Evolutionary conservation across 352 stramenopile genomes (phyloP).

Genomic region (Phytophthora ohioensis): DNA sequence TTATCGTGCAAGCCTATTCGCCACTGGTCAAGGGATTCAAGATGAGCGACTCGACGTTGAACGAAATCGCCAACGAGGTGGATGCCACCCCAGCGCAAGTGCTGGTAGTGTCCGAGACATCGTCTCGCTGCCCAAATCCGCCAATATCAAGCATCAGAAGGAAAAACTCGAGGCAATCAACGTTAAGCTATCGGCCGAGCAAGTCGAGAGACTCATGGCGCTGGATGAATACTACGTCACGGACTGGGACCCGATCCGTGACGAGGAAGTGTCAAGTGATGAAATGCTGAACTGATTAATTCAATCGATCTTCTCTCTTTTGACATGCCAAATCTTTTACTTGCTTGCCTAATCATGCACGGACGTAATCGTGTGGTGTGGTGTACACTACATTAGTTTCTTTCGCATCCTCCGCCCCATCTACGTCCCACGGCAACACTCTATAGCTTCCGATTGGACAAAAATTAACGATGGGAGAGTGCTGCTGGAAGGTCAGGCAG

Average conservation of each 20-base stretch:
- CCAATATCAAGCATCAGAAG: constrained; percentile 51
- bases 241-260: constrained; percentile 60
- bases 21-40: constrained; percentile 56
- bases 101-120: constrained; percentile 61
- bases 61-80: constrained; percentile 48
- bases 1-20: constrained; percentile 70
- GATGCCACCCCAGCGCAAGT: constrained; percentile 55
- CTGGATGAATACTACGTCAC: constrained; percentile 60
- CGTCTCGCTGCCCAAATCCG: constrained; percentile 71
- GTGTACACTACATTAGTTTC: constrained; percentile 18
- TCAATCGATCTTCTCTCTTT: no score
- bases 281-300: no score
- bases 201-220: constrained; percentile 48
- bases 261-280: constrained; percentile 38
- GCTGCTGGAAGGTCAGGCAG: neutral
- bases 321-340: neutral
- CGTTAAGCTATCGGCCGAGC: constrained; percentile 41
- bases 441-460: constrained; percentile 20
- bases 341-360: neutral
- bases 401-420: constrained; percentile 24
- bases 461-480: constrained; percentile 23
- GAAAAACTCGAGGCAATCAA: constrained; percentile 60
- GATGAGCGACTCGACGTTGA: constrained; percentile 45
- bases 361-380: constrained; percentile 25
- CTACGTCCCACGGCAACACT: constrained; percentile 9